Conservation (phyloP, 257 asterid species). For the Haberlea rhodopensis region DNA sequence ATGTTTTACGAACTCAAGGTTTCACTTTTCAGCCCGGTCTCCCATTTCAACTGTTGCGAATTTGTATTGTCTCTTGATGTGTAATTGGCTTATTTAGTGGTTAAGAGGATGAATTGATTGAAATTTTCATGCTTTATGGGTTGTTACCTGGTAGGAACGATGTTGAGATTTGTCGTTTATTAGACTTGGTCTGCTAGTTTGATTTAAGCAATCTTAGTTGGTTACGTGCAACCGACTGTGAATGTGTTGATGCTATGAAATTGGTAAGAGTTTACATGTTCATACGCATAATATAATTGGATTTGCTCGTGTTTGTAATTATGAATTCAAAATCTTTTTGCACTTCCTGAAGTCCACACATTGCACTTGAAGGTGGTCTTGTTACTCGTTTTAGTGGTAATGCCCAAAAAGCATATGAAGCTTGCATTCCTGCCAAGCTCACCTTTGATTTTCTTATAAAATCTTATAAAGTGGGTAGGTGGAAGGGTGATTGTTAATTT, state of each 20-base stretch:
- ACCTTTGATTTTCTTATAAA: background rate
- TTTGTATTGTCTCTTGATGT: conserved; percentile 7
- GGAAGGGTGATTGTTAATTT: background rate
- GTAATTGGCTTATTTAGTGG: background rate
- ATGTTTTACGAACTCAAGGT: conserved; percentile 92
- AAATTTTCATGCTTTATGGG: background rate
- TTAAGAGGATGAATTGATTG: background rate
- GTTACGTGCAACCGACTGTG: background rate
- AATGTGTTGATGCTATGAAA: background rate
- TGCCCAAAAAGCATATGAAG: background rate
- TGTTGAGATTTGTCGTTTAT: conserved; percentile 5
- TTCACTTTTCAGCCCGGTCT: conserved; percentile 3
- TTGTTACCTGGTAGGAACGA: conserved; percentile 19
- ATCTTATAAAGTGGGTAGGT: too few relatives aligned
- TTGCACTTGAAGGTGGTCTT: background rate
- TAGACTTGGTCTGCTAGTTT: background rate
- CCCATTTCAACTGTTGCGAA: background rate
- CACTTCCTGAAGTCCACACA: background rate
- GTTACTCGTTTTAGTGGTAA: background rate
- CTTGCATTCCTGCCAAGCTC: background rate
- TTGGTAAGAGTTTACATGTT: too few relatives aligned
- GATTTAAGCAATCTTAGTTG: conserved; percentile 1
- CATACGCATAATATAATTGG: background rate
- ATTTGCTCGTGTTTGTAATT: background rate
- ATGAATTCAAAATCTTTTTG: background rate